phyloP scores from a whole-genome alignment of 768 basidiomycete genomes.

The Erythrobasidium yunnanense region DNA sequence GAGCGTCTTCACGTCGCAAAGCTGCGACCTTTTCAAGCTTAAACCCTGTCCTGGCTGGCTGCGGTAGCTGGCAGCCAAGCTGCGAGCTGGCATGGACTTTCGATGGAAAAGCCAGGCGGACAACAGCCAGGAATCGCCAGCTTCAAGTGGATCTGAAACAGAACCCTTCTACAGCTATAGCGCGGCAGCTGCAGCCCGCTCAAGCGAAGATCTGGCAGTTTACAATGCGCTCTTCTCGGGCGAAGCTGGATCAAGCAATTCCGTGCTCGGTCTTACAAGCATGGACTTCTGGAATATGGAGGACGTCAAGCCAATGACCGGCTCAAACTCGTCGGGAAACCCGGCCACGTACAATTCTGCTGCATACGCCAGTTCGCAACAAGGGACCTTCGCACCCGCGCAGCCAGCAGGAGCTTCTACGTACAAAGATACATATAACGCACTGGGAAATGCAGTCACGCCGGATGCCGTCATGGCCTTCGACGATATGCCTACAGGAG shows the following conservation, averaged over 20 bases:
- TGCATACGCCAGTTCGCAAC: too few relatives aligned
- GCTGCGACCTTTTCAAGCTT: too few relatives aligned
- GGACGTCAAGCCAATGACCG: background rate
- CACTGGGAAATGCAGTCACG: background rate
- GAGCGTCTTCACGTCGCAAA: too few relatives aligned
- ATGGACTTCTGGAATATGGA: constrained; percentile 21
- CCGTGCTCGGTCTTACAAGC: background rate
- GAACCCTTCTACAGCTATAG: background rate
- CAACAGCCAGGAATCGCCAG: constrained; percentile 7
- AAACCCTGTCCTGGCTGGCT: too few relatives aligned
- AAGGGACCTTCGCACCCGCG: too few relatives aligned
- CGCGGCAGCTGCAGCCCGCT: background rate
- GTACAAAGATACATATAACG: too few relatives aligned
- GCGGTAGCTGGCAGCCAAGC: too few relatives aligned
- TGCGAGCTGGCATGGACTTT: background rate
- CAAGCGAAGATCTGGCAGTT: background rate
- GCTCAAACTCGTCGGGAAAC: background rate
- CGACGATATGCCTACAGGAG: background rate
- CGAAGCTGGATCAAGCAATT: background rate
- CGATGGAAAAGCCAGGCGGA: background rate
- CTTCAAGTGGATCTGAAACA: background rate
- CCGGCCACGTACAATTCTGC: background rate
- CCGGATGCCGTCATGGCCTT: background rate
- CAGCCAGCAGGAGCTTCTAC: background rate
- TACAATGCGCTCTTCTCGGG: background rate